A percentile compares a stretch with the other conserved stretches of the same genome.
Conservation (phyloP, 495 filamentous ascomycete genomes). For the Penicillium dipodomyicola region DNA sequence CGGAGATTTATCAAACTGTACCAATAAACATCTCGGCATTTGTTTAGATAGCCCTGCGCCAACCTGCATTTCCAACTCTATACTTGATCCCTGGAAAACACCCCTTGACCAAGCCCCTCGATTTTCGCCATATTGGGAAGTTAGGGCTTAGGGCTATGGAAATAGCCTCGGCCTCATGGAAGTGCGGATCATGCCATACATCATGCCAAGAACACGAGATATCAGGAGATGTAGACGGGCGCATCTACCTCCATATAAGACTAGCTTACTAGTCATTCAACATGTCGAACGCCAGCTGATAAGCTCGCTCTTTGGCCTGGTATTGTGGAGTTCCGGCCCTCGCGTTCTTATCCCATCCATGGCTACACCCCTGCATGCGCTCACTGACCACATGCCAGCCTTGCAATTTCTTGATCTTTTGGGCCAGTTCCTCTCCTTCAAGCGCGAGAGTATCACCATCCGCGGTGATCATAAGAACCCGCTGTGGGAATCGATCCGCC, state of each 20-base stretch:
- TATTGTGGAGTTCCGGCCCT: constrained; percentile 23
- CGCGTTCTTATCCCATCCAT: constrained; percentile 41
- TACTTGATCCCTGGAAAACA: not conserved
- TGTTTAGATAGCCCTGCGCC: not conserved
- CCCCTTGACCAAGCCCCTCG: not conserved
- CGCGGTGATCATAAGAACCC: constrained; percentile 45
- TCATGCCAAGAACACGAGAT: constrained; percentile 19
- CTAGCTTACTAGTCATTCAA: constrained; percentile 17
- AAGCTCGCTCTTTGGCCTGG: constrained; percentile 38
- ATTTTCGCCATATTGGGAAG: not conserved
- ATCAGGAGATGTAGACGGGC: not conserved
- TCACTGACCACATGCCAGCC: constrained; percentile 38
- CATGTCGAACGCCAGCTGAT: constrained; percentile 36
- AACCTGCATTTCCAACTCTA: not conserved
- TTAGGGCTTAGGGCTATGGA: constrained; percentile 30
- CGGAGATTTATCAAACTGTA: not conserved
- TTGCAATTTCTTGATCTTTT: constrained; percentile 27
- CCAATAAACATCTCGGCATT: not conserved
- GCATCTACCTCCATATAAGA: not conserved
- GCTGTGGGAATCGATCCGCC: constrained; percentile 36
- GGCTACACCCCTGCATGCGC: constrained; percentile 42
- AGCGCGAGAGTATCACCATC: constrained; percentile 40
- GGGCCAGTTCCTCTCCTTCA: constrained; percentile 43
- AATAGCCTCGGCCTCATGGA: constrained; percentile 5
- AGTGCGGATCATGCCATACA: constrained; percentile 12